These are phyloP conservation scores for Trichoderma gracile DNA, from an alignment of 2,329 filamentous ascomycete genomes.

Conservation along the genomic window DNA sequence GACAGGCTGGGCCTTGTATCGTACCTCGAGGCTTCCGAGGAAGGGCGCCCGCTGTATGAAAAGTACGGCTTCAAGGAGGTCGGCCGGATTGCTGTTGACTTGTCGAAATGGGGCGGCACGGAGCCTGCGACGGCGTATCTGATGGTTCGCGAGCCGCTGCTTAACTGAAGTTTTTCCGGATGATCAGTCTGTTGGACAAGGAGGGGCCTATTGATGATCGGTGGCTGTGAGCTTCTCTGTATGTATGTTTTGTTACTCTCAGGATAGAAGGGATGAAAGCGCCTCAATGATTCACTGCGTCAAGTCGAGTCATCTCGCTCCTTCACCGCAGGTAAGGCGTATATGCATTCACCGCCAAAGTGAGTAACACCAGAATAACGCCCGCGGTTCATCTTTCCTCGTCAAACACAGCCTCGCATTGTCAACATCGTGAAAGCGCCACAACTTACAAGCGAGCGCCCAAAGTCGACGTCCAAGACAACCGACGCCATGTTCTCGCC, in stretches of 20 bases:
- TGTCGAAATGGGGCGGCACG: constrained; percentile 37
- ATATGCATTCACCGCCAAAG: background rate
- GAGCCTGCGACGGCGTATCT: constrained; percentile 27
- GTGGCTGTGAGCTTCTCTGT: too few relatives aligned
- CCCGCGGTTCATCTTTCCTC: background rate
- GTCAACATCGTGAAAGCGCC: background rate
- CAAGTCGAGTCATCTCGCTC: too few relatives aligned
- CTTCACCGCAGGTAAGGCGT: too few relatives aligned
- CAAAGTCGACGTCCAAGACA: background rate
- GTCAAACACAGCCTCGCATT: background rate
- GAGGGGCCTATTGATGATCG: too few relatives aligned
- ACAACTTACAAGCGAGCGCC: background rate
- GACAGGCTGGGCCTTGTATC: constrained; percentile 40
- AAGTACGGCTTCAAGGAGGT: constrained; percentile 41
- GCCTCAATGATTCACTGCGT: too few relatives aligned
- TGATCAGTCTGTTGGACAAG: too few relatives aligned
- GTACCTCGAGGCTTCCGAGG: constrained; percentile 41
- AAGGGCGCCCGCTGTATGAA: constrained; percentile 39
- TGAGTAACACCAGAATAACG: background rate
- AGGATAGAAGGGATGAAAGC: too few relatives aligned
- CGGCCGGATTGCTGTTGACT: constrained; percentile 32
- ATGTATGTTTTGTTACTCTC: too few relatives aligned
- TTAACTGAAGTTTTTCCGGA: background rate
- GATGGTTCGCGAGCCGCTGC: constrained; percentile 33
- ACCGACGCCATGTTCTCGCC: background rate